phyloP scores from a whole-genome alignment of 2,329 filamentous ascomycete genomes.

The Harringtonia aguacate region DNA sequence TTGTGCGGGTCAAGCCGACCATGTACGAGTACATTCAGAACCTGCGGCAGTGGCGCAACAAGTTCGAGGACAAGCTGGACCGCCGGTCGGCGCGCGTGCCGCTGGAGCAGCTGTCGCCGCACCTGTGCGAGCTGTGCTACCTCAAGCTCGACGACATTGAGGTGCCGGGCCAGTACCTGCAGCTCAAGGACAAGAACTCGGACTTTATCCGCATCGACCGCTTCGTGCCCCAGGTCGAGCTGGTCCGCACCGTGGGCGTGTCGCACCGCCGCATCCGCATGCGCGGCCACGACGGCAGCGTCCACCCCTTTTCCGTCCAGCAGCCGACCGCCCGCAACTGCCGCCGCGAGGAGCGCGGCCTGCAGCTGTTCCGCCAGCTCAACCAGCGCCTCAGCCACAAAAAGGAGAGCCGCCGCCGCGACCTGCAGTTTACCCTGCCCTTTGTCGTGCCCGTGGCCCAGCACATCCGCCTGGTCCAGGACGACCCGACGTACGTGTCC shows the following conservation, averaged over 20 bases:
- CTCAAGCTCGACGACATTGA: constrained; percentile 98
- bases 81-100: constrained; percentile 62
- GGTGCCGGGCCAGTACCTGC: constrained; percentile 89
- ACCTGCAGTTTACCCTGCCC: constrained; percentile 91
- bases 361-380: constrained; percentile 95
- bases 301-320: constrained; percentile 95
- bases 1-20: constrained; percentile 87
- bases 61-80: constrained; percentile 96
- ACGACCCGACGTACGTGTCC: constrained; percentile 88
- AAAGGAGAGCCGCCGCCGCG: constrained; percentile 88
- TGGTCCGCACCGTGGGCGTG: constrained; percentile 80
- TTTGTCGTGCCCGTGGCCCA: constrained; percentile 93
- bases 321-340: constrained; percentile 90
- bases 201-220: constrained; percentile 97
- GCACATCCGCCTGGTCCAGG: constrained; percentile 89
- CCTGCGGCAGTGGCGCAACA: constrained; percentile 87
- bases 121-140: constrained; percentile 93
- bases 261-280: constrained; percentile 93
- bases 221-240: constrained; percentile 88
- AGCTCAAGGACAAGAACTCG: constrained; percentile 98
- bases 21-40: constrained; percentile 99
- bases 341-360: constrained; percentile 83
- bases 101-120: constrained; percentile 77
- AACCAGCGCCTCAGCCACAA: constrained; percentile 85
- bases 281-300: constrained; percentile 89